Percentiles rank a stretch among this genome's conserved stretches.
Conservation (phyloP, 2,329 filamentous ascomycete species). For the Anthostomella pinea region DNA sequence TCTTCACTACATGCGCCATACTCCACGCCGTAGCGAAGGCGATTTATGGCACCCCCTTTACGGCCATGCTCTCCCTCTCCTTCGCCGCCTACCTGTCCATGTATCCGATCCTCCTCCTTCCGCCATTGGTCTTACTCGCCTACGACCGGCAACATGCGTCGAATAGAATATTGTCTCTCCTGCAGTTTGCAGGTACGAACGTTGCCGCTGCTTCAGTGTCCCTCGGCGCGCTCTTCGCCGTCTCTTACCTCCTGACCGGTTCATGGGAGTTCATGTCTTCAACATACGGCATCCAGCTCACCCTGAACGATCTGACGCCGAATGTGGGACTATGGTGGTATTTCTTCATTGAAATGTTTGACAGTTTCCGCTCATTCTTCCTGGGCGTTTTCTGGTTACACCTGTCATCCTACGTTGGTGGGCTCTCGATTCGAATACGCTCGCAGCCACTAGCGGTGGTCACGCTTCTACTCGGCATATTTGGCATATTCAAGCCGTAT, state of each 20-base stretch:
- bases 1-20: slow-evolving; percentile 86
- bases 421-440: slow-evolving; percentile 77
- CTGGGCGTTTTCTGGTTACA: slow-evolving; percentile 98
- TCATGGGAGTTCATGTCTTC: slow-evolving; percentile 87
- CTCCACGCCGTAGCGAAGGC: slow-evolving; percentile 81
- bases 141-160: slow-evolving; percentile 60
- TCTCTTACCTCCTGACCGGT: slow-evolving; percentile 72
- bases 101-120: slow-evolving; percentile 83
- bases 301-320: slow-evolving; percentile 87
- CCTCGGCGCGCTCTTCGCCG: slow-evolving; percentile 60
- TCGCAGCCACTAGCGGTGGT: slow-evolving; percentile 84
- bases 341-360: slow-evolving; percentile 99
- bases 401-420: slow-evolving; percentile 83
- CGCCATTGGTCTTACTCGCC: slow-evolving; percentile 75
- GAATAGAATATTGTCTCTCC: slow-evolving; percentile 33
- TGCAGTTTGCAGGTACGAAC: slow-evolving; percentile 54
- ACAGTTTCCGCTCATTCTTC: slow-evolving; percentile 96
- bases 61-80: slow-evolving; percentile 78
- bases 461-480: slow-evolving; percentile 80
- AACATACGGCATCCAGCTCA: slow-evolving; percentile 90
- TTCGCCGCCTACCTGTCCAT: slow-evolving; percentile 89
- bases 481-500: slow-evolving; percentile 96
- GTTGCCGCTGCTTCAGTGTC: slow-evolving; percentile 51
- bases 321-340: slow-evolving; percentile 99
- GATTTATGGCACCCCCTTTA: slow-evolving; percentile 67